Conservation (phyloP, 75 land plant species). For the Selaginella moellendorffii region DNA sequence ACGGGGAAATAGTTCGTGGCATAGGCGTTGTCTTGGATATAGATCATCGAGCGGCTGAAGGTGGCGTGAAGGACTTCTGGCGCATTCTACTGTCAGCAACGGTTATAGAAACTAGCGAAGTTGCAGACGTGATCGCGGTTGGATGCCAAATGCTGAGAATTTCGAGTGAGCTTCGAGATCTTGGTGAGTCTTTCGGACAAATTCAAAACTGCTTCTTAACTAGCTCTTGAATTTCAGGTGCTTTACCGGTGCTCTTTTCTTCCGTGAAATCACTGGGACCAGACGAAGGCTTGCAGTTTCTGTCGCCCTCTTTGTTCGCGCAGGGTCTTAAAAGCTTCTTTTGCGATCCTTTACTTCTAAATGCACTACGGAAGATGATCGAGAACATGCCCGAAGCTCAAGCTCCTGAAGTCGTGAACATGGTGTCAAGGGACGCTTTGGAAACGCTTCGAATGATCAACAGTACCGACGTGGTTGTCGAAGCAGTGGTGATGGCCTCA, state of each 20-base stretch:
- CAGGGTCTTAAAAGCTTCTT: not conserved
- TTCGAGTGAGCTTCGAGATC: constrained; percentile 78
- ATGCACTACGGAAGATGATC: constrained; percentile 25
- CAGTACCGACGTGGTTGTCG: constrained; percentile 7
- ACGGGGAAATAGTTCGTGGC: constrained; percentile 39
- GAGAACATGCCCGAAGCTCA: constrained; percentile 67
- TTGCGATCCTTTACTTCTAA: constrained; percentile 23
- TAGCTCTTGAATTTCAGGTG: not conserved
- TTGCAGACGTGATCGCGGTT: constrained; percentile 7
- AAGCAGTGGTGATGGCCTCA: constrained; percentile 32
- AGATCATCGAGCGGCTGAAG: constrained; percentile 52
- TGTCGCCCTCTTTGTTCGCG: too few species aligned
- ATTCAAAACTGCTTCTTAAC: not conserved
- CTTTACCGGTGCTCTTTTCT: not conserved
- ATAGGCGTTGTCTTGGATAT: constrained; percentile 47
- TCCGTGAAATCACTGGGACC: not conserved
- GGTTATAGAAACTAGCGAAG: constrained; percentile 1
- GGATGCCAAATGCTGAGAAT: constrained; percentile 39
- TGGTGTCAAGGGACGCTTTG: constrained; percentile 29
- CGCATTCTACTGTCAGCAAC: constrained; percentile 27
- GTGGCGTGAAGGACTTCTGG: constrained; percentile 48
- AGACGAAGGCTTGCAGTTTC: not conserved
- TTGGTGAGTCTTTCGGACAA: constrained; percentile 17
- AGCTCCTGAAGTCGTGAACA: constrained; percentile 26
- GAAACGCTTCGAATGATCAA: constrained; percentile 31